A percentile compares a stretch with the other conserved stretches of the same genome.
Conservation (phyloP, 2,329 filamentous ascomycete species). For the Xylariomycetidae sp. region DNA sequence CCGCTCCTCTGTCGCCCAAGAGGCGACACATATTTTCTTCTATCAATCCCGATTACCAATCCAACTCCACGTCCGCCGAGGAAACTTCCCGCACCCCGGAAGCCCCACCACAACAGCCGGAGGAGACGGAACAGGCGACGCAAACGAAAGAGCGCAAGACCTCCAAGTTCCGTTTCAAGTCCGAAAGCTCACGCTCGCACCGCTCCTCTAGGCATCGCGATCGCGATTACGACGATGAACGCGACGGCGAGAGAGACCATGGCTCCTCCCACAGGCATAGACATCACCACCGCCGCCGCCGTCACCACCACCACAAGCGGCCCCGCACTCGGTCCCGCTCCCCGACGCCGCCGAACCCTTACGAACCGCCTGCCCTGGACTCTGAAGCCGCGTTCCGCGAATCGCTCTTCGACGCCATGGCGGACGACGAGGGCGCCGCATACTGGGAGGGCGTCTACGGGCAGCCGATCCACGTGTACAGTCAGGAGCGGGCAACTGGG, state of each 20-base stretch:
- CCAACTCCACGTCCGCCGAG: conserved; percentile 13
- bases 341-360: conserved; percentile 42
- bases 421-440: conserved; percentile 89
- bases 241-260: conserved; percentile 7
- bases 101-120: conserved; percentile 9
- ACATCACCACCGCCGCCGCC: conserved; percentile 11
- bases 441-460: conserved; percentile 98
- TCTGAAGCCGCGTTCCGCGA: conserved; percentile 80
- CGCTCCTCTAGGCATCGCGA: conserved; percentile 19
- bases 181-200: conserved; percentile 25
- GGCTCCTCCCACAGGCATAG: conserved; percentile 1
- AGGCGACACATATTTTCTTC: conserved; percentile 30
- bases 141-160: conserved; percentile 17
- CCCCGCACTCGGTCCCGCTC: conserved; percentile 34
- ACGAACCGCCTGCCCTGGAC: conserved; percentile 47
- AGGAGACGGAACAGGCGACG: conserved; percentile 10
- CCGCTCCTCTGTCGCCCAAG: conserved; percentile 24
- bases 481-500: conserved; percentile 42
- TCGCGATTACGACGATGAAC: conserved; percentile 6
- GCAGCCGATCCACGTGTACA: conserved; percentile 83
- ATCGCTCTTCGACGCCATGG: conserved; percentile 93
- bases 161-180: conserved; percentile 40
- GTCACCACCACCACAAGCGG: conserved; percentile 24
- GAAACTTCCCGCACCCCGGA: conserved; percentile 3
- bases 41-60: conserved; percentile 23